Evolutionary conservation across 2,329 filamentous ascomycete genomes (phyloP), one percentile per base, ranked within the genome.

Genomic region (Fusarium liriodendri): DNA sequence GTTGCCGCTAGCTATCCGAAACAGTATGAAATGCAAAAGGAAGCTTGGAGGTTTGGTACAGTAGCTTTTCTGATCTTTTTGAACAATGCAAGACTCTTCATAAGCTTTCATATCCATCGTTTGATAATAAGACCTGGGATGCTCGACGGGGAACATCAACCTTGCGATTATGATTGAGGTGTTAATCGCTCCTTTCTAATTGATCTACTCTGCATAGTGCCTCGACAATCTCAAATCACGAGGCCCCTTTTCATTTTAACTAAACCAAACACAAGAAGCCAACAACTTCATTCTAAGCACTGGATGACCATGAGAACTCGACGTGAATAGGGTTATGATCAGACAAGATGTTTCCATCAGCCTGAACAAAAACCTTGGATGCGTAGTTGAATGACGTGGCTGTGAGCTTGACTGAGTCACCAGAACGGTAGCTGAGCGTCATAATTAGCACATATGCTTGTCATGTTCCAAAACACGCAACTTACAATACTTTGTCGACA

Each of bases 261-360:
- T 52, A 5, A 5, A 32, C 47, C 18, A 52, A 52, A 54, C 18
- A 5, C 50, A 33, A 54, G 10, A 8, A 9, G 11, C 50, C 11
- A 20, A 54, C 18, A 27, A 18, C 10, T 32, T 11, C 20, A 33
- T 14, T 13, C 50, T 54, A 54, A 54, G 6, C 27, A 33, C 11
- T 20, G 2, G 27, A 54, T 25, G 64, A 60, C 66, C 67, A 86
- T 74, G 84, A 82, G 77, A 91, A 86, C 76, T 87, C 83, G n/a
- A 89, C 87, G n/a, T 85, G 82, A 64, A 93, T 83, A 2, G 90
- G 90, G 80, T 93, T 91, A 78, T 93, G 91, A 78, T 93, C 91
- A 2, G 88, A 88, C 29, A 93, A 83, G 20, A 91, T 83, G 69
- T 79, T 86, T 32, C 89, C 90, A 71, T 90, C 83, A 4, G 84